phyloP scores from a whole-genome alignment of 306 rosid genomes.

The Prunus fruticosa region DNA sequence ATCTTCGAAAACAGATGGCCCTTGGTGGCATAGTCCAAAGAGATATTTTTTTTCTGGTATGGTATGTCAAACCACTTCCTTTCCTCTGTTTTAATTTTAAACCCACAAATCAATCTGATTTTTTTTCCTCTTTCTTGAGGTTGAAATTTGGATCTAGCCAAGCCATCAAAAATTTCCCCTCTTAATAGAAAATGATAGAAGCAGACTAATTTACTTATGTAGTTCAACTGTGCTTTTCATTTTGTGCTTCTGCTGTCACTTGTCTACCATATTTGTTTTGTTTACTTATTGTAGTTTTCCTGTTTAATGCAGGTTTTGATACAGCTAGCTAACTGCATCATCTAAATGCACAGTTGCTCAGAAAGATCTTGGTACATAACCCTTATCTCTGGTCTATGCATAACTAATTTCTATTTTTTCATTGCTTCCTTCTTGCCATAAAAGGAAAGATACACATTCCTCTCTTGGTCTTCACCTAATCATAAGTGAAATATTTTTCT shows the following conservation, averaged over 20 bases:
- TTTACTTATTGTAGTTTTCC: background rate
- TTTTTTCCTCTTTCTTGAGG: background rate
- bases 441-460: background rate
- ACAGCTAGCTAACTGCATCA: background rate
- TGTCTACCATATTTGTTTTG: background rate
- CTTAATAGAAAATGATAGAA: background rate
- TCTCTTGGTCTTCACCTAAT: background rate
- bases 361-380: background rate
- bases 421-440: background rate
- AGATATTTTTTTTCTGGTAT: slow-evolving; percentile 1
- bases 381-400: background rate
- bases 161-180: background rate
- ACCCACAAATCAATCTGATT: background rate
- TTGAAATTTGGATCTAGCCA: slow-evolving; percentile 1
- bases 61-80: slow-evolving; percentile 2
- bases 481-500: background rate
- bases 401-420: background rate
- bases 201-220: background rate
- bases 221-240: background rate
- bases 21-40: slow-evolving; percentile 5
- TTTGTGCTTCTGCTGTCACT: background rate
- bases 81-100: background rate
- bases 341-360: background rate
- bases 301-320: background rate
- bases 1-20: background rate